A percentile compares a stretch with the other conserved stretches of the same genome.
Conservation (phyloP, 2,329 filamentous ascomycete species). For the Aspergillus sp. region DNA sequence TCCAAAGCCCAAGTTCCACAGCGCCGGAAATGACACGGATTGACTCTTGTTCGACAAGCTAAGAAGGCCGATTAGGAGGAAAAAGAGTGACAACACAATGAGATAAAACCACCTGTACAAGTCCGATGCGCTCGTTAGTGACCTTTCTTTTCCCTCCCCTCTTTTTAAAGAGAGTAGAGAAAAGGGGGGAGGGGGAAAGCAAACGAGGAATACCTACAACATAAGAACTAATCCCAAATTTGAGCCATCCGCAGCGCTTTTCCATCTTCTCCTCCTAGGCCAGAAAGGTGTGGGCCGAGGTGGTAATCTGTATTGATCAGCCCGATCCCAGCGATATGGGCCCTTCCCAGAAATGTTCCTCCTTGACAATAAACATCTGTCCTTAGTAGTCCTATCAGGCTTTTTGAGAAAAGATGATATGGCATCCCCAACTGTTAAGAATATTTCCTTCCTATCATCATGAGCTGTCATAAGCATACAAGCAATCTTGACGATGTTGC, state of each 20-base stretch:
- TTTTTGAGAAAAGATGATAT: constrained; percentile 18
- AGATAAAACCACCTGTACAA: background rate
- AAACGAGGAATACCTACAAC: too few relatives aligned
- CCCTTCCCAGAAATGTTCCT: background rate
- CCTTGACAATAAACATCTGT: constrained; percentile 5
- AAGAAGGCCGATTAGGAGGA: background rate
- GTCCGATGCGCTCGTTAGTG: too few relatives aligned
- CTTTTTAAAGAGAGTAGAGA: too few relatives aligned
- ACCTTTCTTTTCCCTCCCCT: too few relatives aligned
- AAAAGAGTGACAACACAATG: background rate
- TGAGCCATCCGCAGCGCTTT: too few relatives aligned
- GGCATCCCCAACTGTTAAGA: constrained; percentile 22
- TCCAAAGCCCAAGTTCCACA: background rate
- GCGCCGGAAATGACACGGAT: background rate
- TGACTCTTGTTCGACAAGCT: background rate
- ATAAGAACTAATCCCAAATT: too few relatives aligned
- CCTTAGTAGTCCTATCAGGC: constrained; percentile 8
- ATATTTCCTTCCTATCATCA: background rate
- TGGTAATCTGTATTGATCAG: too few relatives aligned
- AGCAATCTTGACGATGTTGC: constrained; percentile 7
- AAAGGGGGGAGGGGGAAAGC: too few relatives aligned
- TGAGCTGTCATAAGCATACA: constrained; percentile 10
- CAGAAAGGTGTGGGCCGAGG: too few relatives aligned
- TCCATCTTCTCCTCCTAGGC: too few relatives aligned
- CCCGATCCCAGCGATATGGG: too few relatives aligned